phyloP scores from a whole-genome alignment of 1,284 basidiomycete species.

The Limonomyces culmigenus region DNA sequence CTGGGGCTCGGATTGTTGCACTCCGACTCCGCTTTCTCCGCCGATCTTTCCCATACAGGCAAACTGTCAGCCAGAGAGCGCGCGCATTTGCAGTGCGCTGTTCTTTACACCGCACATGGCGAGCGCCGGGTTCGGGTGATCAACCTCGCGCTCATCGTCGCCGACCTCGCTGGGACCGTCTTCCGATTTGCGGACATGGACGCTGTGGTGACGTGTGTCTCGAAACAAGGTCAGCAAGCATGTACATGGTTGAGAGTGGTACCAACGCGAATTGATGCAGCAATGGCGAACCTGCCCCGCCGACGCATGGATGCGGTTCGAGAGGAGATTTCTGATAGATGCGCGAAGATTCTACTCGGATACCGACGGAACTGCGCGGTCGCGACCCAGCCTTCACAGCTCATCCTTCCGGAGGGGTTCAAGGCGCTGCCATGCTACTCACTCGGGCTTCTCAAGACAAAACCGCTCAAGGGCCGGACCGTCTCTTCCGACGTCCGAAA shows the following conservation, averaged over 20 bases:
- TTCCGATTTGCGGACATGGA: slow-evolving; percentile 93
- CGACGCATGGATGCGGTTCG: slow-evolving; percentile 65
- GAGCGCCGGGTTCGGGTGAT: slow-evolving; percentile 74
- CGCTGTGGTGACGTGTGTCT: slow-evolving; percentile 55
- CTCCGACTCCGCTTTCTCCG: slow-evolving; percentile 67
- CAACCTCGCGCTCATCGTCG: slow-evolving; percentile 76
- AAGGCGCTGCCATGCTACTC: slow-evolving; percentile 77
- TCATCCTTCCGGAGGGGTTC: slow-evolving; percentile 92
- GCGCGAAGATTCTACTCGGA: slow-evolving; percentile 70
- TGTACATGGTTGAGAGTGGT: not conserved
- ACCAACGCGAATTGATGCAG: slow-evolving; percentile 19
- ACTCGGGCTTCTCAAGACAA: slow-evolving; percentile 78
- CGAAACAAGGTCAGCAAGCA: slow-evolving; percentile 56
- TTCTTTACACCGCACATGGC: slow-evolving; percentile 79
- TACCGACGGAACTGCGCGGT: slow-evolving; percentile 89
- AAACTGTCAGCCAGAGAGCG: slow-evolving; percentile 62
- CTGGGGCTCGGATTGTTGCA: slow-evolving; percentile 72
- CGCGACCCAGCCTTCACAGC: slow-evolving; percentile 67
- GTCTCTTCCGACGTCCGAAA: slow-evolving; percentile 91
- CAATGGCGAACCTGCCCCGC: slow-evolving; percentile 49
- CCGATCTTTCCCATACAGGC: slow-evolving; percentile 46
- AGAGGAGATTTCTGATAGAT: slow-evolving; percentile 74
- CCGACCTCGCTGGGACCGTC: slow-evolving; percentile 76
- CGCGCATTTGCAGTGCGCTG: slow-evolving; percentile 81
- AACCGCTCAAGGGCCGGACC: slow-evolving; percentile 78